Evolutionary conservation across 225 moss, liverwort and hornwort genomes (phyloP), one percentile per base, ranked within the genome.

Genomic region (Marchantia polymorpha): DNA sequence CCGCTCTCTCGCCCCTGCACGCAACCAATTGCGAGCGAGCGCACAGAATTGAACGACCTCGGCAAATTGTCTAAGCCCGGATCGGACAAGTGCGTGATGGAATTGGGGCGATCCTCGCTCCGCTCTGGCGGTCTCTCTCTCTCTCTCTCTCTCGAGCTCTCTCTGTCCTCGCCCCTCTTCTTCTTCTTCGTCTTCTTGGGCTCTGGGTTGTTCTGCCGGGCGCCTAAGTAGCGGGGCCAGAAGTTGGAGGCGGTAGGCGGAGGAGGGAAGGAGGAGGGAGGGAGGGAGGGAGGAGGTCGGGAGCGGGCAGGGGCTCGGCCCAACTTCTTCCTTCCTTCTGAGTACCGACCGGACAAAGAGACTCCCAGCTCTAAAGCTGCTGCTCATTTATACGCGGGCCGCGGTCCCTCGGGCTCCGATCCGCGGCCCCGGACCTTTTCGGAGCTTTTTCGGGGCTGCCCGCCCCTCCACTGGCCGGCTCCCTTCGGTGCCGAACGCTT

Each of bases 401-500:
- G 9, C 31, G 29, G 19, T 46, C 60, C 39, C 76, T 48, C 60
- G 39, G 60, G 46, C 63, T 47, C 46, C 76, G 59, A 29, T 50
- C 53, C 73, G 1, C 15, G 53, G 52, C 2, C 52, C 19, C 19
- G 29, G 75, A 59, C 31, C 58, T 76, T 56, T 56, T 56, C 14
- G 56, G 56, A 56, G 39, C 39, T 39, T 74, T 74, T 54, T 19
- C 12, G 27, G 74, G 58, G 46, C 76, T 76, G 30, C 59, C 61
- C 22, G 12, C 0, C 0, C 13, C 4, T n/a, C 23, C 39, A 46
- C 76, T 39, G 60, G 29, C 9, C 60, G 76, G 39, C 58, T 46
- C 9, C 52, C 52, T 59, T 63, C 60, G 20, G 20, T 39, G 30
- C 58, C 22, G 27, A 10, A 48, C 59, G 63, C 59, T 76, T 76